These are phyloP conservation scores for Hericium coralloides DNA, from an alignment of 768 basidiomycete species.

Conservation along the genomic window DNA sequence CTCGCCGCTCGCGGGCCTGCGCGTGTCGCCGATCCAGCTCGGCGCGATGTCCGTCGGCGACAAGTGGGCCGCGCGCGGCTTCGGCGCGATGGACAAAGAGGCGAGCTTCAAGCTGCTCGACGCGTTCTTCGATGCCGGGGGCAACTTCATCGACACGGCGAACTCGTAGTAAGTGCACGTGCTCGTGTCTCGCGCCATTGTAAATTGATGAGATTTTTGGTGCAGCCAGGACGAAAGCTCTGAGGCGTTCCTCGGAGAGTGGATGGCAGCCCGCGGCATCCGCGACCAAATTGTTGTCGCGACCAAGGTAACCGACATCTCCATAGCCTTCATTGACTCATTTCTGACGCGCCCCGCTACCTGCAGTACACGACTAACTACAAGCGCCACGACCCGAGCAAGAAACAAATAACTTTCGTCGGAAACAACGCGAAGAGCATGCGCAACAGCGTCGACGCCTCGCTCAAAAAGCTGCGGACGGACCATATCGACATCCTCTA, in stretches of 20 bases:
- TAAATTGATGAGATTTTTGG: not conserved
- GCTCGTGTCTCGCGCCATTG: constrained; percentile 18
- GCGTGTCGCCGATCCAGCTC: constrained; percentile 20
- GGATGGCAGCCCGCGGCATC: constrained; percentile 25
- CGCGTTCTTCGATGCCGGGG: constrained; percentile 23
- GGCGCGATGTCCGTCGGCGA: constrained; percentile 17
- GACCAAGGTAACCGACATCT: constrained; percentile 6
- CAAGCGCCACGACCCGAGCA: constrained; percentile 6
- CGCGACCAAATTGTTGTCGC: constrained; percentile 27
- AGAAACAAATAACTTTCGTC: constrained; percentile 17
- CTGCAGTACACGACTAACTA: constrained; percentile 6
- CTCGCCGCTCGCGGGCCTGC: constrained; percentile 14
- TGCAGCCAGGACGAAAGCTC: constrained; percentile 14
- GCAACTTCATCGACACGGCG: not conserved
- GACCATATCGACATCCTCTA: constrained; percentile 15
- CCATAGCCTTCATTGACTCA: not conserved
- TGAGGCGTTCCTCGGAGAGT: constrained; percentile 30
- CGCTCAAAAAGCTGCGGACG: constrained; percentile 32
- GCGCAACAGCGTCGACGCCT: constrained; percentile 22
- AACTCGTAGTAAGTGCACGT: not conserved
- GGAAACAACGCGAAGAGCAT: constrained; percentile 35
- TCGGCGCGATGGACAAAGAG: constrained; percentile 31
- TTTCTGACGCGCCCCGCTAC: not conserved
- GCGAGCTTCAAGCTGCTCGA: constrained; percentile 29
- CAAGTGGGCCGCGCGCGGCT: constrained; percentile 11